Base-by-base conservation (phyloP, 208 protist species). In the Leishmania martiniquensis region DNA sequence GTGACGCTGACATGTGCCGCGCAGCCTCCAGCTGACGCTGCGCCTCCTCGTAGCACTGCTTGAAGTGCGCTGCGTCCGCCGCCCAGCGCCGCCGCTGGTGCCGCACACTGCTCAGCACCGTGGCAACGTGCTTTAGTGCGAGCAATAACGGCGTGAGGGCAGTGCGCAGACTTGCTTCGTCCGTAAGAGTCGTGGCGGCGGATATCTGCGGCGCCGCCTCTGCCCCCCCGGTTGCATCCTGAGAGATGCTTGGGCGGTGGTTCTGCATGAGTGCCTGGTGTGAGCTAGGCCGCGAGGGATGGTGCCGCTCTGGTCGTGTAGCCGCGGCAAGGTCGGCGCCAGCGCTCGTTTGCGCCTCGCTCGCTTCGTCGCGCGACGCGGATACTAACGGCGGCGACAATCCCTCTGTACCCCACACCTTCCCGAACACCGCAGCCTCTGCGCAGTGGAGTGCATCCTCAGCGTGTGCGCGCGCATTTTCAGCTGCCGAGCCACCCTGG, bases 121-220 rank as follows among this genome's bases (percentile, higher is more conserved):
- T 54, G 42, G 73, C 63, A 0, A 83, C 65, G 39, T 83, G 78
- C 57, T 83, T 83, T 47, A 83, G 60, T 10, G 72, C 72, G 13
- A 83, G 54, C 17, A 83, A 45, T 17, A 83, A 47, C 7, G 78
- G 78, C 5, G 67, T 29, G 15, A 83, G 67, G 13, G 78, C 78
- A 7, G 78, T 63, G 73, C 67, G 78, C 7, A 83, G 15, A 29
- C 29, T 32, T 3, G 45, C 47, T 59, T 83, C 44, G 67, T 83
- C 73, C 42, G 62, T 70, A 13, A 59, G 17, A 29, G 17, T n/a
- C 13, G 45, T 49, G 32, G 12, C n/a, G 20, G 39, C 20, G 17
- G 63, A 68, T 45, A 45, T 13, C 32, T 37, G 34, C 39, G 39
- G 47, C 39, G 63, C 12, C 2, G 20, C 63, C 39, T 68, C 63